Evolutionary conservation across 2,329 filamentous ascomycete genomes (phyloP).

Genomic region (Fusarium sp.): DNA sequence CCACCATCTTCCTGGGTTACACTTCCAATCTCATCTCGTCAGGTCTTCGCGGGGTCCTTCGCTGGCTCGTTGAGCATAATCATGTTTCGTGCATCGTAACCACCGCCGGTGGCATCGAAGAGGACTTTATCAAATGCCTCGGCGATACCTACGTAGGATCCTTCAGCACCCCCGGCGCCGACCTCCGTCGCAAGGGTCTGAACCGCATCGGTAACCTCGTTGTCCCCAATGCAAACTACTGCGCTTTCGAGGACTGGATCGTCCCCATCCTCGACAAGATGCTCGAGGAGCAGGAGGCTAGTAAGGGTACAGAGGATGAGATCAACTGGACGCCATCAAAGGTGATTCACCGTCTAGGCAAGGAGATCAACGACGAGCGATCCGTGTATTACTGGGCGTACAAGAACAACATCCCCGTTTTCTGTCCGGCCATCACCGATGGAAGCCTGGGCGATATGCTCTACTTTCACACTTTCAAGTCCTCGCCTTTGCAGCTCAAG

Average conservation of each 20-base stretch:
- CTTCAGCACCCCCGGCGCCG: conserved; percentile 79
- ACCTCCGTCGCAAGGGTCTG: conserved; percentile 82
- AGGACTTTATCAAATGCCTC: conserved; percentile 98
- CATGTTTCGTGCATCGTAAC: conserved; percentile 95
- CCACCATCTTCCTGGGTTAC: conserved; percentile 97
- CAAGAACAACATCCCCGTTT: conserved; percentile 96
- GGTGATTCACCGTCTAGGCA: conserved; percentile 87
- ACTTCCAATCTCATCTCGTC: conserved; percentile 98
- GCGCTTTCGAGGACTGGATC: conserved; percentile 97
- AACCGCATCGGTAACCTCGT: conserved; percentile 97
- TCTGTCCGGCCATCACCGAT: conserved; percentile 95
- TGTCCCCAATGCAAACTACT: conserved; percentile 95
- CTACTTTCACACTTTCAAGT: conserved; percentile 96
- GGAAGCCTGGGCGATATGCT: conserved; percentile 97
- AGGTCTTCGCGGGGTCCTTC: conserved; percentile 87
- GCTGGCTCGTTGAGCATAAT: conserved; percentile 91
- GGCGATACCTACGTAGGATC: conserved; percentile 92
- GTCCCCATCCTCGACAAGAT: conserved; percentile 94
- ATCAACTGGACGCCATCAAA: conserved; percentile 94
- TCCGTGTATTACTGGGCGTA: conserved; percentile 98
- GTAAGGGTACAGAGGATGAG: conserved; percentile 71
- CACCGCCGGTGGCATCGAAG: conserved; percentile 93
- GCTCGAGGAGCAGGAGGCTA: conserved; percentile 91
- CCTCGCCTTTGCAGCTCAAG: conserved; percentile 80
- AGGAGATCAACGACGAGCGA: conserved; percentile 91